phyloP scores from a whole-genome alignment of 2,329 filamentous ascomycete species.

The Aspergillus sp. region DNA sequence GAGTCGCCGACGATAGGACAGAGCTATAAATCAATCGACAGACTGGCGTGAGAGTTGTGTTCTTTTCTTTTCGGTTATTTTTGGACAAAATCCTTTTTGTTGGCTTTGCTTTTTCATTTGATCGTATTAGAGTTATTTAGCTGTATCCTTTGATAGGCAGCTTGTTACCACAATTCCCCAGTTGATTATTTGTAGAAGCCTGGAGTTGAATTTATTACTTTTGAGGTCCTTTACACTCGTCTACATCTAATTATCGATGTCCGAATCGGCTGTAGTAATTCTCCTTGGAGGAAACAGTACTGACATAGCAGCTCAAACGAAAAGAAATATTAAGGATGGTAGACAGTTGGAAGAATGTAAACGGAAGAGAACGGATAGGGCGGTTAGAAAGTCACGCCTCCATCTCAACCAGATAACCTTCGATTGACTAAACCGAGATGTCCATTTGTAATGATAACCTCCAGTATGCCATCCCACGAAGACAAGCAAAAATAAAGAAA shows the following conservation, averaged over 20 bases:
- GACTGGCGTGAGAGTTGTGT: neutral
- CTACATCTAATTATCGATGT: no score
- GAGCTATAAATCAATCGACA: neutral
- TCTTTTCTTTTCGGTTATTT: neutral
- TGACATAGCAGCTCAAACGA: no score
- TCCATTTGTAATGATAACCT: slow-evolving; percentile 2
- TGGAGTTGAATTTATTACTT: no score
- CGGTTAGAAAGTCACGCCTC: neutral
- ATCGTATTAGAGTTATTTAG: neutral
- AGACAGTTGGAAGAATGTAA: neutral
- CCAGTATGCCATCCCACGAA: slow-evolving; percentile 6
- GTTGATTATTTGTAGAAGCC: no score
- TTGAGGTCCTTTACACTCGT: no score
- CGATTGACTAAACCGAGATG: neutral
- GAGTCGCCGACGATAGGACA: slow-evolving; percentile 23
- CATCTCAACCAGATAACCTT: neutral
- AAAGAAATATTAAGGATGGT: neutral
- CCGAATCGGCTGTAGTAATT: no score
- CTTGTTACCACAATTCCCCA: no score
- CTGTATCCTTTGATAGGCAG: no score
- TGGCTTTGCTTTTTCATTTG: neutral
- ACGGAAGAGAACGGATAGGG: no score
- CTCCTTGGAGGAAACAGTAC: no score
- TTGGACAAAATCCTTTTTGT: neutral
- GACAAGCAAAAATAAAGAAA: slow-evolving; percentile 12